A percentile compares a stretch with the other conserved stretches of the same genome.
phyloP scores from a whole-genome alignment of 441 rosid species.

The Pelargonium exstipulatum region DNA sequence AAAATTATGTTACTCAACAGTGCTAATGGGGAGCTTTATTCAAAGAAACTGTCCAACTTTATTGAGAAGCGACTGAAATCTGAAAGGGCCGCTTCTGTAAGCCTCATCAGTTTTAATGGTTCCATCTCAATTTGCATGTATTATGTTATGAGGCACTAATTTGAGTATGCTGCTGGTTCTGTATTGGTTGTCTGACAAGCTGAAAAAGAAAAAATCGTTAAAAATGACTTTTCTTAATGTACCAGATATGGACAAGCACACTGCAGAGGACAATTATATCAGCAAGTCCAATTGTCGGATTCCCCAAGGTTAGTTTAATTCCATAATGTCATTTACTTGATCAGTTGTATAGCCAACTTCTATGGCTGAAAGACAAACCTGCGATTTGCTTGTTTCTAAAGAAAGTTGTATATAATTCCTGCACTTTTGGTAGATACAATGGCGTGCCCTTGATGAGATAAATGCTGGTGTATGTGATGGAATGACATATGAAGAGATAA shows the following conservation, averaged over 20 bases:
- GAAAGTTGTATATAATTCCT: not conserved
- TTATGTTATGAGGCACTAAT: too few species aligned
- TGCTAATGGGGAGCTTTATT: slow-evolving; percentile 78
- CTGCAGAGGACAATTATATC: slow-evolving; percentile 84
- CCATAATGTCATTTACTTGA: slow-evolving; percentile 6
- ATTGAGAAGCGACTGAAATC: slow-evolving; percentile 87
- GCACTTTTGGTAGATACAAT: slow-evolving; percentile 62
- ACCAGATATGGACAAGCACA: slow-evolving; percentile 99
- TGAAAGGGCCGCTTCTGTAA: slow-evolving; percentile 98
- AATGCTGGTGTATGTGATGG: slow-evolving; percentile 99
- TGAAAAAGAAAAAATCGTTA: too few species aligned
- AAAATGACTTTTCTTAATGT: too few species aligned
- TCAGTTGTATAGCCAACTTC: slow-evolving; percentile 6
- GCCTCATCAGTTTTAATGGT: too few species aligned
- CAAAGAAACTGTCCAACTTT: slow-evolving; percentile 84
- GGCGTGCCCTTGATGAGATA: slow-evolving; percentile 99
- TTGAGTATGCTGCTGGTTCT: too few species aligned
- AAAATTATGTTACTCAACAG: slow-evolving; percentile 35
- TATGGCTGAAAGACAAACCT: slow-evolving; percentile 9
- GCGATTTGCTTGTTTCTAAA: not conserved
- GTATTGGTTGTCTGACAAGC: not conserved
- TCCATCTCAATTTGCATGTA: too few species aligned
- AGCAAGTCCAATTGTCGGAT: slow-evolving; percentile 82
- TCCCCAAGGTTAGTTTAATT: slow-evolving; percentile 75
- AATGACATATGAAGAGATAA: slow-evolving; percentile 95